Evolutionary conservation across 768 basidiomycete genomes (phyloP), one percentile per base, ranked within the genome.

Genomic region (Udeniomyces megalosporus): DNA sequence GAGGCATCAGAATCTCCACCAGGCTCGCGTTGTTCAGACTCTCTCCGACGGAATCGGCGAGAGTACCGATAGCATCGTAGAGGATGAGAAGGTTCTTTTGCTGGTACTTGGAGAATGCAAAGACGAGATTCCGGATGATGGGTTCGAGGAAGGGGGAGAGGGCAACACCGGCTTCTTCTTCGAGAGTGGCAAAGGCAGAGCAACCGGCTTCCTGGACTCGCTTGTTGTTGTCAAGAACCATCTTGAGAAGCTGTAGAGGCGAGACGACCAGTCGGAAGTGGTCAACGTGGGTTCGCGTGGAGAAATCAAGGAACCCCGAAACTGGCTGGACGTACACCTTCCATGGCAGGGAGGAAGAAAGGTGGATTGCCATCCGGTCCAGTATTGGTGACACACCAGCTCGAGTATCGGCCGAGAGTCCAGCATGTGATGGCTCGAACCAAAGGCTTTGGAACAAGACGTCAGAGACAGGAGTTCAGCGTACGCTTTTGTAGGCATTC

Each of bases 161-260:
- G 68, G 87, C 85, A 2, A 79, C 70, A 2, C 90, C 93, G 5
- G 95, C 95, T 72, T 97, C 95, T 73, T 99, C 95, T 73, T 99
- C 95, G 12, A 97, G 80, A 17, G 95, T 97, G 14, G 95, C 95
- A 70, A 99, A 97, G 0, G 95, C 95, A 67, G 89, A 92, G 75
- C 95, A 99, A 10, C 95, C 95, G 4, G 95, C 95, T 75, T 99
- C 95, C 76, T 99, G 95, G 1, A 99, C 95, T 28, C 91, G 86
- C 75, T 99, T 97, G 77, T 99, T 97, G 73, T 88, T 88, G 72
- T 99, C 95, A 56, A 97, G 77, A 20, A 96, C 91, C 88, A 93
- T 96, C 59, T 88, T 84, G 62, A 99, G 83, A 52, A 99, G 82
- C 93, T 97, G 68, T n/a, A 64, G 28, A 34, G 12, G 8, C n/a